Base-by-base conservation (phyloP, 2,329 filamentous ascomycete genomes). In the Coleophoma crateriformis region DNA sequence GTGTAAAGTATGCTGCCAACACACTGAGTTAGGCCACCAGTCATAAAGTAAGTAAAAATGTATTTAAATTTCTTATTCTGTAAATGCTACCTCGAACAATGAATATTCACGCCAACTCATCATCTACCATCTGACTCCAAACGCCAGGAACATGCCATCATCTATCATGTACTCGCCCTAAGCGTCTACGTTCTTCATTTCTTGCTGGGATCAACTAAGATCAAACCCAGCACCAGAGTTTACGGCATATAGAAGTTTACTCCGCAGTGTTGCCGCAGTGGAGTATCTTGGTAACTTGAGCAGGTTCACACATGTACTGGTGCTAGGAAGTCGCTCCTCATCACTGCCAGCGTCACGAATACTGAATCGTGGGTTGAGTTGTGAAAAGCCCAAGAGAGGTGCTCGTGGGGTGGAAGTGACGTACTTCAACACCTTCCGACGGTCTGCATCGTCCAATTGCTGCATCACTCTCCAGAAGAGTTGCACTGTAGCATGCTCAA, bases 281-380 rank as follows among this genome's bases (percentile, higher is more conserved):
- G 68, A 78, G 67, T 97, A 99, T 56, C 85, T 81, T 7, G 94
- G 94, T 57, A 99, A 70, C 73, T 99, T 99, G 44, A 99, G 71
- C 58, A 99, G 66, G 65, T 99, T 99, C 27, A 97, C 90, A 61
- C 94, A 99, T 0, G 94, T 99, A 65, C 91, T 96, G 15, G 94
- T 90, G 64, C 90, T 97, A 2, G 94, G 94, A 55, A 96, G 71
- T 51, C 94, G 76, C 44, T 81, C 78, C 68, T 92, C 79, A 62
- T 95, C 89, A 22, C 71, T 72, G 4, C 88, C 87, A 1, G 83
- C 85, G 68, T 99, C 94, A 4, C 94, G 75, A 54, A 99, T 97
- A 62, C 85, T 92, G 67, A 99, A 99, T 37, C 77, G 76, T 2
- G 94, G 94, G 50, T 85, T 87, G 55, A 99, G 71, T 62, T 94